Evolutionary conservation across 164 flowering plant species (phyloP).

Genomic region (Sextonia rubra): DNA sequence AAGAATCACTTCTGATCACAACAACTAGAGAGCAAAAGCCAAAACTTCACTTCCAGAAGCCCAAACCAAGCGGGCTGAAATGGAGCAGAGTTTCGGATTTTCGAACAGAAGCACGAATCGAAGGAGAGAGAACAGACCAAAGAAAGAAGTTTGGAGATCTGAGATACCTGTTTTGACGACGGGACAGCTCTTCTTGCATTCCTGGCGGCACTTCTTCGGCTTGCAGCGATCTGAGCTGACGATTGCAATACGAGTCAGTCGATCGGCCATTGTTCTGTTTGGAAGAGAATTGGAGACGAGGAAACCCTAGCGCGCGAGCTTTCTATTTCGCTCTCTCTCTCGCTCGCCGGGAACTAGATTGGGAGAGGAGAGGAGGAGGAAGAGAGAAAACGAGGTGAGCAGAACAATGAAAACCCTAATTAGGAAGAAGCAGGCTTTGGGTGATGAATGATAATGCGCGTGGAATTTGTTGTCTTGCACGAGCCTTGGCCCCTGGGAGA

Average conservation of each 20-base stretch:
- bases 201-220: slow-evolving; percentile 95
- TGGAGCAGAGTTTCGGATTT: background rate
- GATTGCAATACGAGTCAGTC: slow-evolving; percentile 87
- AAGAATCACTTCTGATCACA: background rate
- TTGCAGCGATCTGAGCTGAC: slow-evolving; percentile 84
- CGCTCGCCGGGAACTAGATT: no score
- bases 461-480: no score
- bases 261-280: slow-evolving; percentile 53
- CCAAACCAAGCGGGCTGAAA: background rate
- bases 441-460: no score
- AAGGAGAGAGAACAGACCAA: background rate
- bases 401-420: no score
- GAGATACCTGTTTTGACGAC: slow-evolving; percentile 88
- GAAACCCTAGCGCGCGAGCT: no score
- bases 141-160: background rate
- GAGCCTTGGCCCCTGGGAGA: no score
- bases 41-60: background rate
- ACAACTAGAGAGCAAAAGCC: background rate
- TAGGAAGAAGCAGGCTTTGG: no score
- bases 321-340: no score
- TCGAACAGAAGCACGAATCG: background rate
- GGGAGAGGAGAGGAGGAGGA: no score
- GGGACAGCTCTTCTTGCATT: slow-evolving; percentile 94
- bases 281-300: no score
- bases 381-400: no score